A percentile compares a stretch with the other conserved stretches of the same genome.
phyloP scores from a whole-genome alignment of 2,329 filamentous ascomycete genomes.

The Plenodomus biglobosus region DNA sequence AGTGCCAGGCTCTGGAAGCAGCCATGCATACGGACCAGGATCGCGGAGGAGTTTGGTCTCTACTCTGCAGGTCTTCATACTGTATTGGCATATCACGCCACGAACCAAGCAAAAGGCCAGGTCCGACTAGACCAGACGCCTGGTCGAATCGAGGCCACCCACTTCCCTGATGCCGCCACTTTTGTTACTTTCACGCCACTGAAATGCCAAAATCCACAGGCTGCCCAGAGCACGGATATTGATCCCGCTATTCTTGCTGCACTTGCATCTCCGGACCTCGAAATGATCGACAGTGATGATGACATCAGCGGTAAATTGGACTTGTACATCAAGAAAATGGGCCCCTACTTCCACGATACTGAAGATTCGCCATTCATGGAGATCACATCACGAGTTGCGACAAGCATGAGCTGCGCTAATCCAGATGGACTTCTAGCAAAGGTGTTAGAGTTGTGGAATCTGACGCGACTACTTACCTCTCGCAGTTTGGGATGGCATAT shows the following conservation, averaged over 20 bases:
- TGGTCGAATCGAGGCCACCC: conserved; percentile 57
- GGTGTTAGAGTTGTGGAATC: conserved; percentile 59
- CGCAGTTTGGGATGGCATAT: conserved; percentile 52
- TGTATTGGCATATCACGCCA: conserved; percentile 55
- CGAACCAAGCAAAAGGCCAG: conserved; percentile 52
- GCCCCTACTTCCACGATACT: conserved; percentile 49
- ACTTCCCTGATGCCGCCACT: conserved; percentile 51
- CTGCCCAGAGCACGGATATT: conserved; percentile 32
- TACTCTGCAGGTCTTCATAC: conserved; percentile 59
- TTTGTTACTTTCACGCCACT: conserved; percentile 52
- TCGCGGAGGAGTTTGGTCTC: conserved; percentile 60
- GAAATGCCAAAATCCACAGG: conserved; percentile 39
- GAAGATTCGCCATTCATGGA: conserved; percentile 57
- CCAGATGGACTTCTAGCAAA: conserved; percentile 53
- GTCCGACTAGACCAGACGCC: conserved; percentile 52
- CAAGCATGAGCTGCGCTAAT: conserved; percentile 34
- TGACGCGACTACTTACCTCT: conserved; percentile 58
- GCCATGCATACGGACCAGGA: conserved; percentile 59
- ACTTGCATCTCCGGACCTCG: conserved; percentile 40
- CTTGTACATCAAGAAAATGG: conserved; percentile 55
- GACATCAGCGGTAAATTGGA: conserved; percentile 57
- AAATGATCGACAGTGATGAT: conserved; percentile 56
- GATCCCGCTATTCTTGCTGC: conserved; percentile 42
- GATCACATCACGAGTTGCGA: conserved; percentile 48
- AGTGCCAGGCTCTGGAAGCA: conserved; percentile 63